These are phyloP conservation scores for Rubia occidens DNA, from an alignment of 305 asterid genomes.

Conservation along the genomic window DNA sequence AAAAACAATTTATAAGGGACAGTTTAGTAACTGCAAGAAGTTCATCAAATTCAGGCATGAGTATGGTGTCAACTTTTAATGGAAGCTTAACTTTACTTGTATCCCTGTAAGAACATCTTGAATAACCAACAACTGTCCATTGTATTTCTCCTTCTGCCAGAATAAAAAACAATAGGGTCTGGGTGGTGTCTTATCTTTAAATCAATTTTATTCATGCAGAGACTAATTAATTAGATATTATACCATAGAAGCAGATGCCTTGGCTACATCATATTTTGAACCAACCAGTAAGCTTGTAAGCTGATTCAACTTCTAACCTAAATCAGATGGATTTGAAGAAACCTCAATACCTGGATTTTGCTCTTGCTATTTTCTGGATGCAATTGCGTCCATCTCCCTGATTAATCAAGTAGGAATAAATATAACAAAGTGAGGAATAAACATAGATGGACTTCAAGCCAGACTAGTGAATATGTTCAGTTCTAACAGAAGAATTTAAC, in stretches of 20 bases:
- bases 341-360: slow-evolving; percentile 31
- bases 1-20: neutral
- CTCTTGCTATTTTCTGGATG: slow-evolving; percentile 29
- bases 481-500: neutral
- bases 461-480: neutral
- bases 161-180: slow-evolving; percentile 10
- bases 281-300: slow-evolving; percentile 33
- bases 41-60: neutral
- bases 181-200: neutral
- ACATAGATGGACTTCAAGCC: neutral
- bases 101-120: slow-evolving; percentile 51
- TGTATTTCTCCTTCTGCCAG: slow-evolving; percentile 50
- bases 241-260: slow-evolving; percentile 41
- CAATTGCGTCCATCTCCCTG: slow-evolving; percentile 51
- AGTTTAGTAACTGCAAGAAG: neutral
- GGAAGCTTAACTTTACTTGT: slow-evolving; percentile 40
- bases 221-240: slow-evolving; percentile 4
- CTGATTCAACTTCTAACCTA: slow-evolving; percentile 32
- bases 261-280: slow-evolving; percentile 33
- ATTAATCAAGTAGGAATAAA: slow-evolving; percentile 10
- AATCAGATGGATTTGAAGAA: slow-evolving; percentile 25
- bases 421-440: neutral
- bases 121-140: slow-evolving; percentile 50
- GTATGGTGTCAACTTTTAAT: neutral
- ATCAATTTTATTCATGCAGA: neutral